Evolutionary conservation across 176 grass and related monocot genomes (phyloP).

Genomic region (Musa beccarii): DNA sequence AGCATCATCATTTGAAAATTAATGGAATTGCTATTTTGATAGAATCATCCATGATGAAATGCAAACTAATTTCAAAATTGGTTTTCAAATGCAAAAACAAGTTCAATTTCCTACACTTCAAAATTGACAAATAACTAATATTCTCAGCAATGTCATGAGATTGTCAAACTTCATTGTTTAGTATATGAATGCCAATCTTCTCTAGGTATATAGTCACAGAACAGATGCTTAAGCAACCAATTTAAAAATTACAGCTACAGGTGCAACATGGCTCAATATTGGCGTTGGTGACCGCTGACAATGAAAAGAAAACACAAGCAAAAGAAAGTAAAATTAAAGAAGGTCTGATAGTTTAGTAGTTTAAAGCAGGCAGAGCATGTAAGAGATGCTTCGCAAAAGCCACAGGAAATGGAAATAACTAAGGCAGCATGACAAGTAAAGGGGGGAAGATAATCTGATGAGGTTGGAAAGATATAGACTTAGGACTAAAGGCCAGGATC

Average conservation of each 20-base stretch:
- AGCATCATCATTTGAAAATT: conserved; percentile 8
- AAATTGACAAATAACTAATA: background rate
- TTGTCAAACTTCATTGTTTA: background rate
- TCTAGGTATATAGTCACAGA: background rate
- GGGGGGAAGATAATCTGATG: background rate
- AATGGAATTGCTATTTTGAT: background rate
- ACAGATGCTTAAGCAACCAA: background rate
- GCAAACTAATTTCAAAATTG: background rate
- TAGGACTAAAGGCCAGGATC: background rate
- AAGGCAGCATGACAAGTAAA: background rate
- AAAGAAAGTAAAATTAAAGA: background rate
- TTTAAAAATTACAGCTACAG: no score
- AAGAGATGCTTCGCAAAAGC: background rate
- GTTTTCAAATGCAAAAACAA: background rate
- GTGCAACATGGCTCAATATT: no score
- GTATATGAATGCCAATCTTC: background rate
- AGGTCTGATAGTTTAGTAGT: background rate
- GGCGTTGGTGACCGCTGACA: background rate
- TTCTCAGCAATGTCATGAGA: background rate
- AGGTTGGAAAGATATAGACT: background rate
- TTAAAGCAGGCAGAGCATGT: background rate
- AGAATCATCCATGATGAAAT: background rate
- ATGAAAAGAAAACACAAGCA: background rate
- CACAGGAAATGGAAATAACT: background rate
- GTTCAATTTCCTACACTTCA: background rate